Conservation (phyloP, 163 green algal species). For the Volvox carteri region DNA sequence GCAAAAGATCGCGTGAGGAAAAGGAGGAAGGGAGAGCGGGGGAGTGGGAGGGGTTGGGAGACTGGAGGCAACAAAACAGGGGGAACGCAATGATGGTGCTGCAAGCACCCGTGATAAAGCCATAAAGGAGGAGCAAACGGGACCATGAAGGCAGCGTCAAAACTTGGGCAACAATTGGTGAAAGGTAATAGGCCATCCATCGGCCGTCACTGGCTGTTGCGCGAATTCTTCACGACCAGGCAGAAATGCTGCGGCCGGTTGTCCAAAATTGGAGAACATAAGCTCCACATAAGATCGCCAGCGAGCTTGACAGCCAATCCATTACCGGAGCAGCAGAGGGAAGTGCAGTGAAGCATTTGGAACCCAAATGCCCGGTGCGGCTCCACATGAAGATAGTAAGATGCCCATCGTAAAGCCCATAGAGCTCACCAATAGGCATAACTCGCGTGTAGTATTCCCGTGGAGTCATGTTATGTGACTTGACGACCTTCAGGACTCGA, state of each 20-base stretch:
- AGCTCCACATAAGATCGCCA: no score
- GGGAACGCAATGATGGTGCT: no score
- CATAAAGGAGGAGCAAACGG: no score
- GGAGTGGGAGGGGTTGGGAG: not conserved
- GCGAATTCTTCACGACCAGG: no score
- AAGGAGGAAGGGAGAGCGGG: not conserved
- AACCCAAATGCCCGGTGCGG: not conserved
- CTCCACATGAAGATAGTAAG: not conserved
- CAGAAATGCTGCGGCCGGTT: not conserved
- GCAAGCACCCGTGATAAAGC: no score
- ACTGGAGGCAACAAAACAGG: no score
- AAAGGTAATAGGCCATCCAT: no score
- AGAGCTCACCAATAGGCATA: conserved; percentile 85
- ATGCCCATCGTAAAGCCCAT: not conserved
- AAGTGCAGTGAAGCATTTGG: not conserved
- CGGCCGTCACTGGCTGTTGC: no score
- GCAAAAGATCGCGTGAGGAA: not conserved
- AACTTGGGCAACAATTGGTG: no score
- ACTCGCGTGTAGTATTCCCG: conserved; percentile 85
- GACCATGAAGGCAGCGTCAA: no score
- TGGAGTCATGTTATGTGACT: conserved; percentile 80
- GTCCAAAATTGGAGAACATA: not conserved
- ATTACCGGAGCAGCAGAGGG: no score
- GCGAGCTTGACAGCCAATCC: no score
- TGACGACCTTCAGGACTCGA: conserved; percentile 77